Conservation (phyloP, 306 rosid genomes). For the Cajanus cajan region DNA sequence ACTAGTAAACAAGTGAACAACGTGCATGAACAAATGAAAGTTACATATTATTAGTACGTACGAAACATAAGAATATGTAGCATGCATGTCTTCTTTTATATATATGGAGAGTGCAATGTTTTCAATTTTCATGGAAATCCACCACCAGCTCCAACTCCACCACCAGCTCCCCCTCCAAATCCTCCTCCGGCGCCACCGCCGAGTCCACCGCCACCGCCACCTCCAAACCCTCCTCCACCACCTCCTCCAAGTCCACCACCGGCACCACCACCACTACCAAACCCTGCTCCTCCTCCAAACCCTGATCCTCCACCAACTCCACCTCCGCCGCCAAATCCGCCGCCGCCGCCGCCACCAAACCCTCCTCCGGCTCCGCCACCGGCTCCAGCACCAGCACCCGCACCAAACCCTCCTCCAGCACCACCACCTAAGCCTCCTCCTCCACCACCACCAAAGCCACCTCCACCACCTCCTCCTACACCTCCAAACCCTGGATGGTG, state of each 20-base stretch:
- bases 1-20: not conserved
- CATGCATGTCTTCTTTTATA: slow-evolving; percentile 11
- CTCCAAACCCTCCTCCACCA: slow-evolving; percentile 46
- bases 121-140: slow-evolving; percentile 63
- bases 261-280: slow-evolving; percentile 37
- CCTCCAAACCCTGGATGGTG: slow-evolving; percentile 48
- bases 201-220: slow-evolving; percentile 37
- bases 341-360: slow-evolving; percentile 43
- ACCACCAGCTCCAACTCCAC: slow-evolving; percentile 59
- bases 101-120: not conserved
- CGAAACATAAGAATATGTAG: slow-evolving; percentile 2
- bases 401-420: slow-evolving; percentile 41
- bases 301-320: slow-evolving; percentile 53
- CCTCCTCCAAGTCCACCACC: slow-evolving; percentile 51
- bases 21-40: not conserved
- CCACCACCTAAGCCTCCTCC: slow-evolving; percentile 50
- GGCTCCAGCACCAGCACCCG: slow-evolving; percentile 32
- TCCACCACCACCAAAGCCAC: slow-evolving; percentile 53
- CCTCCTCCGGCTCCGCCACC: slow-evolving; percentile 48
- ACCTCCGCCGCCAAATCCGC: slow-evolving; percentile 46
- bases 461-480: slow-evolving; percentile 60
- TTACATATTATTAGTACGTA: slow-evolving; percentile 13
- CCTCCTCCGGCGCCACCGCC: slow-evolving; percentile 57
- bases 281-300: slow-evolving; percentile 50
- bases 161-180: slow-evolving; percentile 50